Percentiles rank a stretch among this genome's conserved stretches.
These are phyloP conservation scores for Trametes elegans DNA, from an alignment of 768 basidiomycete genomes.

Conservation along the genomic window DNA sequence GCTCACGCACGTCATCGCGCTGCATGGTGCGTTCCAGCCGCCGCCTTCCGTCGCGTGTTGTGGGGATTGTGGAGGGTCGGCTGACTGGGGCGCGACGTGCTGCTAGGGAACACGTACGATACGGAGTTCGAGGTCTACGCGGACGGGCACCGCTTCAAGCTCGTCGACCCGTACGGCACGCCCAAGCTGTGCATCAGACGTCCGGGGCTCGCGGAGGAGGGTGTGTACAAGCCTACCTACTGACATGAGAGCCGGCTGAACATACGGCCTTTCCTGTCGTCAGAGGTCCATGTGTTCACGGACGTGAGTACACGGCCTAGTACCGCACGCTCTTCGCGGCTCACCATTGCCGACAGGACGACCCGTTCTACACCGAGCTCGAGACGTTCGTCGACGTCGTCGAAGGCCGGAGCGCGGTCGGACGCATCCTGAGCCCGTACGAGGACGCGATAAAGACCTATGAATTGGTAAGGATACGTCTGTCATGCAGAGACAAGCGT, in stretches of 20 bases:
- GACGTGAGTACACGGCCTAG: constrained; percentile 5
- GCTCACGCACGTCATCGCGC: constrained; percentile 47
- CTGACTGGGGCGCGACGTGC: too few species aligned
- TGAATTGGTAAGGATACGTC: constrained; percentile 29
- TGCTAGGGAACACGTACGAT: constrained; percentile 36
- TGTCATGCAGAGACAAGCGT: too few species aligned
- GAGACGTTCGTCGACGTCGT: constrained; percentile 36
- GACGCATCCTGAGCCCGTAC: constrained; percentile 38
- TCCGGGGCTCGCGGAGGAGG: constrained; percentile 26
- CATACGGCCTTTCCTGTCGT: constrained; percentile 25
- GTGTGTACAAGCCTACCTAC: neutral
- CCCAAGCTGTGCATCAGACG: constrained; percentile 44
- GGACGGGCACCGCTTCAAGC: constrained; percentile 41
- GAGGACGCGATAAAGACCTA: constrained; percentile 41
- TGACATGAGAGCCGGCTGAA: too few species aligned
- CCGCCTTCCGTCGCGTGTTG: too few species aligned
- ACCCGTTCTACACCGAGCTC: constrained; percentile 21
- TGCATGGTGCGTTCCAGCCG: constrained; percentile 38
- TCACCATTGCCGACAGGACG: constrained; percentile 5
- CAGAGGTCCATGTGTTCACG: constrained; percentile 37
- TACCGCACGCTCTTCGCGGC: too few species aligned
- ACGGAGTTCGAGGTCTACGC: constrained; percentile 47
- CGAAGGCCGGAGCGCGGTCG: constrained; percentile 28
- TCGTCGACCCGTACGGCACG: constrained; percentile 45
- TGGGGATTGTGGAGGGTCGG: too few species aligned